A percentile compares a stretch with the other conserved stretches of the same genome.
phyloP scores from a whole-genome alignment of 805 yeast genomes.

The Yarrowia divulgata region DNA sequence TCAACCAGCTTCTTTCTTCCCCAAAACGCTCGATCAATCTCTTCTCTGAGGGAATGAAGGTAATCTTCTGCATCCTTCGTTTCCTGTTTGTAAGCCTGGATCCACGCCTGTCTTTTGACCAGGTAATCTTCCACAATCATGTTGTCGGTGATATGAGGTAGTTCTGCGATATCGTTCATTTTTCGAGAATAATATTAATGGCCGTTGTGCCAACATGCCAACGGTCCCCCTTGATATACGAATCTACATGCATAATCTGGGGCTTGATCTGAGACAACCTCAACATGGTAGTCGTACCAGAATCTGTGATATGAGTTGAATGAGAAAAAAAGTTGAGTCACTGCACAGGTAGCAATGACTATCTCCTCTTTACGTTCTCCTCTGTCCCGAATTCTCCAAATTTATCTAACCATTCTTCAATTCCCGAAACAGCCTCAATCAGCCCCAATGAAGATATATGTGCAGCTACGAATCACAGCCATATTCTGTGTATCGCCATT shows the following conservation, averaged over 20 bases:
- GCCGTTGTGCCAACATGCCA: not conserved
- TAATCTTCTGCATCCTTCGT: not conserved
- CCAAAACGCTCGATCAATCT: conserved; percentile 2
- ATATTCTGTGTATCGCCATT: not conserved
- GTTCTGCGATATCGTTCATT: not conserved
- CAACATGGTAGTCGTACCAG: not conserved
- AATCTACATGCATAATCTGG: not conserved
- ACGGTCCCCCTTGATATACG: not conserved
- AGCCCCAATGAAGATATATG: not conserved
- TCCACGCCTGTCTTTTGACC: not conserved
- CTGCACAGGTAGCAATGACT: too few relatives aligned
- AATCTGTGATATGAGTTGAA: too few relatives aligned
- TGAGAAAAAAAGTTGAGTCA: too few relatives aligned
- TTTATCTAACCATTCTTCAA: too few relatives aligned
- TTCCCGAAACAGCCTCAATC: not conserved
- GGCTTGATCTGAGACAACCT: not conserved
- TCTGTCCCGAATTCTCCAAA: too few relatives aligned
- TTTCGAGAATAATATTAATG: not conserved
- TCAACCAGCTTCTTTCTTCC: not conserved
- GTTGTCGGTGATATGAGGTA: not conserved
- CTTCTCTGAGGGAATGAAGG: not conserved
- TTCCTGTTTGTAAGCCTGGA: not conserved
- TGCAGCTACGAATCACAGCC: not conserved
- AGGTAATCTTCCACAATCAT: conserved; percentile 3
- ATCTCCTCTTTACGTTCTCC: too few relatives aligned